Percentiles rank a stretch among this genome's conserved stretches.
Evolutionary conservation across 2,329 filamentous ascomycete species (phyloP).

Genomic region (Bipolaris zeicola): DNA sequence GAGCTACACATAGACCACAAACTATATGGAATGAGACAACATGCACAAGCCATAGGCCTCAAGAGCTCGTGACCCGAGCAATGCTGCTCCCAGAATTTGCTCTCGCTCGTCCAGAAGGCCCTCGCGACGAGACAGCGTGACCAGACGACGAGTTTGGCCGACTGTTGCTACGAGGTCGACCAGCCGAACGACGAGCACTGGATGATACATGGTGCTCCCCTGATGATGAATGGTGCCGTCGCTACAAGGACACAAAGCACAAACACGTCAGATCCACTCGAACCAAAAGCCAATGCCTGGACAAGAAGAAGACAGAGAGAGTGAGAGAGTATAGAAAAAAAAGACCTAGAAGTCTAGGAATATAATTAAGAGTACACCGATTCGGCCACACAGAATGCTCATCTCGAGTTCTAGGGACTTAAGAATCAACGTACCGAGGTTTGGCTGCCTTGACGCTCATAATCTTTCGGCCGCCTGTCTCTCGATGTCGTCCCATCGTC

Average conservation of each 20-base stretch:
- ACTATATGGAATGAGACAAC: conserved; percentile 6
- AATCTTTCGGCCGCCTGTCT: conserved; percentile 48
- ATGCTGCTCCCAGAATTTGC: conserved; percentile 39
- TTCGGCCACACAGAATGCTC: conserved; percentile 48
- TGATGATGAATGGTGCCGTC: conserved; percentile 46
- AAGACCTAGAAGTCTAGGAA: conserved; percentile 45
- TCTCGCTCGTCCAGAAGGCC: conserved; percentile 35
- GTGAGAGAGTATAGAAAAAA: conserved; percentile 33
- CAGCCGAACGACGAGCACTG: conserved; percentile 41
- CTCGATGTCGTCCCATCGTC: conserved; percentile 63
- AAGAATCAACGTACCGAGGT: conserved; percentile 53
- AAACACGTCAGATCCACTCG: conserved; percentile 49
- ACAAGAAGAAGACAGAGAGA: conserved; percentile 31
- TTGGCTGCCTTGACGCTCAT: conserved; percentile 48
- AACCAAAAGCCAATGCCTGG: conserved; percentile 44
- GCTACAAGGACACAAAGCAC: conserved; percentile 48
- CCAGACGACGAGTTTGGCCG: conserved; percentile 47
- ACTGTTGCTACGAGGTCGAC: conserved; percentile 49
- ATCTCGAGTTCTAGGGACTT: conserved; percentile 48
- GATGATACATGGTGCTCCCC: conserved; percentile 42
- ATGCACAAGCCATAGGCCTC: background rate
- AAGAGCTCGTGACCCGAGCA: conserved; percentile 30
- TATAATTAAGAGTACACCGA: conserved; percentile 51
- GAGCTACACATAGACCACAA: conserved; percentile 13
- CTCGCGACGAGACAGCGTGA: conserved; percentile 30